Base-by-base conservation (phyloP, 176 grass and related monocot species). In the Calamus simplicifolius region DNA sequence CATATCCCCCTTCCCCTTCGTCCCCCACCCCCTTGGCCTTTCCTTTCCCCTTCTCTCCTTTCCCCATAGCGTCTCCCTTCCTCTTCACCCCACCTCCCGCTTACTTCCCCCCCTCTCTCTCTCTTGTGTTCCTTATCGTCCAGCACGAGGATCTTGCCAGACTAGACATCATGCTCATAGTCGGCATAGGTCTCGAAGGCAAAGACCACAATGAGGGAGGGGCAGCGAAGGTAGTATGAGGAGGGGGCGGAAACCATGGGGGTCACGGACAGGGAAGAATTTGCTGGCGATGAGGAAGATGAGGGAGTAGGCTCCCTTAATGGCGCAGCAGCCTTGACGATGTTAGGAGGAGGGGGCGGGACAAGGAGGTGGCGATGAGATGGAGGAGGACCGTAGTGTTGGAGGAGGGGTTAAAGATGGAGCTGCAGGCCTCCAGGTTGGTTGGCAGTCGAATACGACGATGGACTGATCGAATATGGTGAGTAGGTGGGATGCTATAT, bases 321-420 rank as follows among this genome's bases (percentile, higher is more conserved):
- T 71, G 64, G 77, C 58, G 60, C 91, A 84, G 74, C 92, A 88
- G 81, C 78, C 59, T 88, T 78, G 69, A 78, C 60, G 67, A 97
- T 85, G 51, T 81, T 83, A 8, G 92, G 29, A 97, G 68, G 57
- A 97, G 78, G 51, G 87, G 81, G 58, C 92, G 80, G 57, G 84
- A 74, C 54, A 80, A 70, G 25, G 83, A 88, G 6, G 84, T 77
- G 18, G 87, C 84, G 77, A 97, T 97, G 63, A 97, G 87, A 63
- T 97, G 92, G 56, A 83, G 79, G 76, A 97, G 85, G 13, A 97
- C 87, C 92, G 91, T 87, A 4, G 92, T 97, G 77, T 97, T 84
- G 8, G 92, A 97, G 18, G 84, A 73, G 51, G 88, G 88, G 64
- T 84, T 97, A 35, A 97, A 97, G 68, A 91, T 97, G 23, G 92